These are phyloP conservation scores for Globisporangium lucens DNA, from an alignment of 352 stramenopile genomes.

Conservation along the genomic window DNA sequence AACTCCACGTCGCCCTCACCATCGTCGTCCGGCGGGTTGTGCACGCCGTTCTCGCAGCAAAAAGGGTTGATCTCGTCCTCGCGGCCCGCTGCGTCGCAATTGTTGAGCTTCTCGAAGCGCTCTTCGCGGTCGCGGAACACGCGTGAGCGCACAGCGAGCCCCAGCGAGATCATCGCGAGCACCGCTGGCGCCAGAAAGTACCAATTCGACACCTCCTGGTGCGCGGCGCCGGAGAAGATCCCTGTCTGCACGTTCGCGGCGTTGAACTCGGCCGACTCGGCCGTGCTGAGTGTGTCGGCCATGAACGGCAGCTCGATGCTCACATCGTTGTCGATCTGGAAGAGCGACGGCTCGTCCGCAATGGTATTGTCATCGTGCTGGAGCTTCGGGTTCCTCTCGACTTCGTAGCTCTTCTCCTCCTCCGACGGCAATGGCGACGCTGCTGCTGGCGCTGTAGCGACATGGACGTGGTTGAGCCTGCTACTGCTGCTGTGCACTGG, in stretches of 20 bases:
- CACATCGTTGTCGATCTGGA: background rate
- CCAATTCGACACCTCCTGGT: constrained; percentile 37
- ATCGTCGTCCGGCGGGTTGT: constrained; percentile 25
- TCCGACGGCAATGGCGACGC: background rate
- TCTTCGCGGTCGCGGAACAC: background rate
- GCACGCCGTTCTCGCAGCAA: constrained; percentile 24
- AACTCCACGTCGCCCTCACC: constrained; percentile 31
- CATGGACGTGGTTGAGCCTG: background rate
- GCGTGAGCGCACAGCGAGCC: constrained; percentile 30
- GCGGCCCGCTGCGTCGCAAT: constrained; percentile 28
- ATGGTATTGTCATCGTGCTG: background rate
- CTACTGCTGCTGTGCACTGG: constrained; percentile 9
- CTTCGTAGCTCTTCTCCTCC: background rate
- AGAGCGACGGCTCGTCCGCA: background rate
- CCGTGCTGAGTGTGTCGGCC: constrained; percentile 20
- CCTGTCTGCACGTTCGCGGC: background rate
- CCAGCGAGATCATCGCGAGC: constrained; percentile 40
- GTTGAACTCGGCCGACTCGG: constrained; percentile 9
- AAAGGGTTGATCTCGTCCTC: constrained; percentile 82
- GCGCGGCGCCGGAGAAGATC: background rate
- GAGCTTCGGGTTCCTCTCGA: background rate
- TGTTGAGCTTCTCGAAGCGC: constrained; percentile 39
- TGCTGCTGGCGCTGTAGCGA: background rate
- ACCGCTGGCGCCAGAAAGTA: constrained; percentile 39
- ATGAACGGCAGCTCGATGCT: constrained; percentile 15